Base-by-base conservation (phyloP, 148 eudicot species). In the Camellia sinensis region DNA sequence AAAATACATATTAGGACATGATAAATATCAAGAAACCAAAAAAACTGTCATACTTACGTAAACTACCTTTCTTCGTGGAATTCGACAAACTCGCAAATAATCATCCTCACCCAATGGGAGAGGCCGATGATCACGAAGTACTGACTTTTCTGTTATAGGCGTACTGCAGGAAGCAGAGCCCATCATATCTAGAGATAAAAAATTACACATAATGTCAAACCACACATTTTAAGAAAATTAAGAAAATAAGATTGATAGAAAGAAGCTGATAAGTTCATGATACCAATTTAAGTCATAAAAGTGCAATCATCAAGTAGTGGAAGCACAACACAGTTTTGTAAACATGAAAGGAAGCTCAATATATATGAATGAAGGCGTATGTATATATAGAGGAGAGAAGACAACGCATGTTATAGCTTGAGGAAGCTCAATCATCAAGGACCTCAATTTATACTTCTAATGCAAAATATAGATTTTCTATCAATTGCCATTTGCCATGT, bases 121-220 rank as follows among this genome's bases (percentile, higher is more conserved):
- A 79, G 91, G 91, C 48, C 81, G 87, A 71, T 90, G 91, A 77
- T 88, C 90, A 82, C 80, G 80, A 5, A 90, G 84, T 54, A 84
- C 73, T 74, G 80, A 7, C 77, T 85, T 80, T 65, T 66, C 73
- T 54, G 18, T 53, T 40, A 7, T 53, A 18, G 61, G 37, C 40
- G 74, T 77, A 59, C 48, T 65, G 14, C 70, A 48, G 17, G 79
- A 14, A 53, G 80, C 57, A 81, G 80, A 22, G 53, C 81, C 84
- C 57, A 82, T 75, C 90, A 88, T 86, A 78, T 88, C 90, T 90
- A 66, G 45, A 77, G 48, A n/a, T 56, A 44, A 59, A 45, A 64
- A 59, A 50, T 41, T 60, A 15, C 3, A 78, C 64, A 56, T 46
- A 37, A 37, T 48, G 60, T 73, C 77, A 44, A 74, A 66, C 29